Evolutionary conservation across 208 protist genomes (phyloP).

Genomic region (Blechomonas ayalai): DNA sequence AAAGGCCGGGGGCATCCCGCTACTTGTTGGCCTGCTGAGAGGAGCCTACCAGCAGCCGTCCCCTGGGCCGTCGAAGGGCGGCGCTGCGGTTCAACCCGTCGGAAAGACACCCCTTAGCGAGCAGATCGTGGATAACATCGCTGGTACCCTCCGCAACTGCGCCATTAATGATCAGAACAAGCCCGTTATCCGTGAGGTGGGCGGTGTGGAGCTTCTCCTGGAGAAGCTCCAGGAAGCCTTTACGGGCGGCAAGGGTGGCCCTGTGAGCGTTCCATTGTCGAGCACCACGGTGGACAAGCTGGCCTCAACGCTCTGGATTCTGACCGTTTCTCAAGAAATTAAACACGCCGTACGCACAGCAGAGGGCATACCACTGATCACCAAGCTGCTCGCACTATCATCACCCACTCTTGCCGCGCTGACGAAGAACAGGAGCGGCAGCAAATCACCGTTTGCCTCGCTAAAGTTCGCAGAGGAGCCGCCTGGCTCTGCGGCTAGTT

Average conservation of each 20-base stretch:
- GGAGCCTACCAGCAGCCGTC: constrained; percentile 22
- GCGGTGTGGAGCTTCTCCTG: constrained; percentile 78
- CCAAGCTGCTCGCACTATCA: constrained; percentile 48
- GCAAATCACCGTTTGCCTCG: constrained; percentile 7
- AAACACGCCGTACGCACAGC: constrained; percentile 77
- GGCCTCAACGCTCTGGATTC: constrained; percentile 86
- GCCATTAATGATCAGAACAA: constrained; percentile 92
- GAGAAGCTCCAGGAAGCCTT: constrained; percentile 44
- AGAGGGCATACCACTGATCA: constrained; percentile 68
- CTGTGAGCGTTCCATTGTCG: constrained; percentile 11
- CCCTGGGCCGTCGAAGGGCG: not conserved
- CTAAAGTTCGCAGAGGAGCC: too few species aligned
- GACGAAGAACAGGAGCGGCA: constrained; percentile 10
- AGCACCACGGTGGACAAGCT: constrained; percentile 81
- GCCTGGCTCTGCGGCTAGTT: too few species aligned
- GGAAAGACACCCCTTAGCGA: constrained; percentile 30
- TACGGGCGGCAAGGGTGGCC: constrained; percentile 1
- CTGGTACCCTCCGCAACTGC: constrained; percentile 88
- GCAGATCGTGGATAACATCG: constrained; percentile 88
- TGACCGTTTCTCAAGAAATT: constrained; percentile 84
- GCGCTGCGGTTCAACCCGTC: not conserved
- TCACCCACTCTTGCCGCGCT: constrained; percentile 34
- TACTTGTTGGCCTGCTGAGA: constrained; percentile 69
- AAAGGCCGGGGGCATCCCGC: constrained; percentile 73
- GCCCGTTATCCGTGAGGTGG: constrained; percentile 70